phyloP scores from a whole-genome alignment of 139 green algal species.

The Spirogloea muscicola region DNA sequence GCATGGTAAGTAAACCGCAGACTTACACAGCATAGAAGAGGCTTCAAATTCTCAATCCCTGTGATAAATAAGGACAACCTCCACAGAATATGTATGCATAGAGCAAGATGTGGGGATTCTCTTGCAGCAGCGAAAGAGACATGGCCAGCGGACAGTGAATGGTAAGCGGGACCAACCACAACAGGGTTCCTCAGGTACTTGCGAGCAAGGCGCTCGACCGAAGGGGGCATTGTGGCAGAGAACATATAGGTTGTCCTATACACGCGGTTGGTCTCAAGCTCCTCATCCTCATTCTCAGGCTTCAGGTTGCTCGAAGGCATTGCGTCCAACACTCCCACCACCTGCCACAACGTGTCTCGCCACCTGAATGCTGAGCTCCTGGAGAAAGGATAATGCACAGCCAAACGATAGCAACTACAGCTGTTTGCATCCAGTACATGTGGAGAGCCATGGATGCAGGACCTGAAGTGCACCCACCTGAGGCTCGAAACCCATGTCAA shows the following conservation, averaged over 20 bases:
- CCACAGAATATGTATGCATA: too few species aligned
- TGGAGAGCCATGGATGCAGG: not conserved
- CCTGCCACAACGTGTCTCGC: slow-evolving; percentile 1
- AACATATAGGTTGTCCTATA: slow-evolving; percentile 99
- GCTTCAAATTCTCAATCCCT: too few species aligned
- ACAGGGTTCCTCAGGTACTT: slow-evolving; percentile 72
- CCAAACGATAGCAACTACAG: slow-evolving; percentile 1
- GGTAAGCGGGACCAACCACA: slow-evolving; percentile 27
- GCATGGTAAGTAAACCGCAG: too few species aligned
- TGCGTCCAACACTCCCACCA: slow-evolving; percentile 62
- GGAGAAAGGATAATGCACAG: not conserved
- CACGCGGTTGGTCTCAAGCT: slow-evolving; percentile 37
- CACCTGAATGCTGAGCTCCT: not conserved
- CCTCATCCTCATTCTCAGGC: slow-evolving; percentile 78
- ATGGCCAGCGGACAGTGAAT: too few species aligned
- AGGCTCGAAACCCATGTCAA: slow-evolving; percentile 98
- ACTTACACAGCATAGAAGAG: too few species aligned
- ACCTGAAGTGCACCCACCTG: slow-evolving; percentile 55
- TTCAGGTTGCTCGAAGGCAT: slow-evolving; percentile 90
- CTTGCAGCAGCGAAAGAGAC: too few species aligned
- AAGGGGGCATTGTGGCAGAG: slow-evolving; percentile 89
- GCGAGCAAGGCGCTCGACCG: slow-evolving; percentile 69
- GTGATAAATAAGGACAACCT: too few species aligned
- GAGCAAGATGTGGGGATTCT: too few species aligned
- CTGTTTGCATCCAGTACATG: not conserved